Evolutionary conservation across 1,139 yeast species (phyloP), one percentile per base, ranked within the genome.

Genomic region (Debaryomyces nepalensis): DNA sequence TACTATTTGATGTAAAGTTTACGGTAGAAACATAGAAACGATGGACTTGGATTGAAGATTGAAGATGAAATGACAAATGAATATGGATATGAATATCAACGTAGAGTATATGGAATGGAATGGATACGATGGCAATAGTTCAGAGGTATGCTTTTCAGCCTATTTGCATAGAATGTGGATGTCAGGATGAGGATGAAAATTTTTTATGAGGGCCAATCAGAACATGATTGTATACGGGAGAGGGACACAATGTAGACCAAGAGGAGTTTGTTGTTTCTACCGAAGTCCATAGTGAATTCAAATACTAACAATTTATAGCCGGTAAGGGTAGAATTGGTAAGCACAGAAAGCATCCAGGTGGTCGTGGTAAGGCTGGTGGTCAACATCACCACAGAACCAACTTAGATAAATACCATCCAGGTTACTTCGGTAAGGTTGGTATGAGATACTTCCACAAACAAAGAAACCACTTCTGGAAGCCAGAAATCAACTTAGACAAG

Each of bases 341-440:
- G 87, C 99, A 95, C 96, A 90, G 99, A 90, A 95, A 95, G 96
- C 93, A 87, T 70, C 98, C 99, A 66, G 99, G 99, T 93, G 99
- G 99, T 83, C 93, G 99, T 82, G 99, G 99, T 93, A 93, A 82
- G 95, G 99, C 99, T 76, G 99, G 99, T 91, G 99, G 99, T 88
- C 95, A 84, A 81, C 97, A 89, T 78, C 99, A 93, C 81, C 99
- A 95, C 97, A 90, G 98, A 88, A 90, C 93, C 76, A 90, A 90
- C 84, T 80, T 93, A 82, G 99, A 95, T 77, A 93, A 91, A 80
- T 95, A 87, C 97, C 99, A 95, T 78, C 99, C 99, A 70, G 99
- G 99, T 90, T 95, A 95, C 95, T 95, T 95, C 80, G 99, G 99
- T 87, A 95, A 95, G 84, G 98, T 95, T 75, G 99, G 99, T 91